phyloP scores from a whole-genome alignment of 345 rosid species.

The Eutrema heterophyllum region DNA sequence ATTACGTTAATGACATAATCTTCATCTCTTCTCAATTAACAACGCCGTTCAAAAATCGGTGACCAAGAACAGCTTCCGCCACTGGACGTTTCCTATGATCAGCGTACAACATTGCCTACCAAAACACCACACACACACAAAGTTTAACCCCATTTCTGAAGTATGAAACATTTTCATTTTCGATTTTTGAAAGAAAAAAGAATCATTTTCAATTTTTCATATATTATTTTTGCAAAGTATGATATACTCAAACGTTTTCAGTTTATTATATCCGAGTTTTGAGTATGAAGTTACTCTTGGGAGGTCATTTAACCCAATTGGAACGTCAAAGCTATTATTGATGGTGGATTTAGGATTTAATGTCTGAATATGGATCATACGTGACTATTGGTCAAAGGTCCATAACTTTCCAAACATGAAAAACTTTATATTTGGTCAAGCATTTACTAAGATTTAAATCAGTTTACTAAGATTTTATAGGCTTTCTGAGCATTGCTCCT shows the following conservation, averaged over 20 bases:
- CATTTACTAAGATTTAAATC: no score
- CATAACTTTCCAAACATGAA: background rate
- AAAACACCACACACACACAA: background rate
- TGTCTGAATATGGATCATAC: background rate
- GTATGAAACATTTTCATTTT: background rate
- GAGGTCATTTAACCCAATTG: background rate
- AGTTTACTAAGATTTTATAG: no score
- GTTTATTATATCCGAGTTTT: no score
- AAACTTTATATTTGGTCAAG: background rate
- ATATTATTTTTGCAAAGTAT: no score
- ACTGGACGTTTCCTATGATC: constrained; percentile 73
- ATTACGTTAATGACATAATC: background rate
- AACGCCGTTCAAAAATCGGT: constrained; percentile 54
- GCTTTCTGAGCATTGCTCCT: no score
- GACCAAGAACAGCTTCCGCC: constrained; percentile 73
- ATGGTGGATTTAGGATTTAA: background rate
- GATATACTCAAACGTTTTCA: no score
- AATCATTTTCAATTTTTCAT: no score
- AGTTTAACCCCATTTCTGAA: background rate
- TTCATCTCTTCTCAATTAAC: constrained; percentile 31
- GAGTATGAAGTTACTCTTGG: background rate
- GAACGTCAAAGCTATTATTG: background rate
- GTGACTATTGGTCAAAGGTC: no score
- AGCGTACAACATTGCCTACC: constrained; percentile 78
- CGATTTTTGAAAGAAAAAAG: background rate